phyloP scores from a whole-genome alignment of 306 rosid species.

The Glycyrrhiza uralensis region DNA sequence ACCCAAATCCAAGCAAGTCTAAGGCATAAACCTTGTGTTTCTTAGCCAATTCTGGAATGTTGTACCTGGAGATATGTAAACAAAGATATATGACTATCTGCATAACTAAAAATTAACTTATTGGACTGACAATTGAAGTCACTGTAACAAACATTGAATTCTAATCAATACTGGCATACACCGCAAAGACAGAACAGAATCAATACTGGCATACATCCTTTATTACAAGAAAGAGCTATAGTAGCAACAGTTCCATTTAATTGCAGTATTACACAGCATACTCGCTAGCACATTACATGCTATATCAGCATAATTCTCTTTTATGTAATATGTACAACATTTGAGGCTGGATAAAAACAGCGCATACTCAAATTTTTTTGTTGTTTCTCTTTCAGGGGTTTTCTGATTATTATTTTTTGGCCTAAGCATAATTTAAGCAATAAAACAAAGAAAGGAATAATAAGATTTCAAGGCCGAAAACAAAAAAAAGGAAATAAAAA shows the following conservation, averaged over 20 bases:
- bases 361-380: background rate
- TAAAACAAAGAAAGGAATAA: background rate
- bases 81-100: background rate
- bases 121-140: background rate
- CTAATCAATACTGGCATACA: background rate
- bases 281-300: background rate
- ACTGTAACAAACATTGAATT: background rate
- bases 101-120: background rate
- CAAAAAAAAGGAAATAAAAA: background rate
- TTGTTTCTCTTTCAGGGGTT: background rate
- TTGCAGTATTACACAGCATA: background rate
- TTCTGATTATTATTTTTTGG: background rate
- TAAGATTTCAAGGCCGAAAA: background rate
- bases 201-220: background rate
- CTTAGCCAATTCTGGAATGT: slow-evolving; percentile 90
- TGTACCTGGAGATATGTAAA: slow-evolving; percentile 55
- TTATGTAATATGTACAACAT: background rate
- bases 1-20: slow-evolving; percentile 95
- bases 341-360: background rate
- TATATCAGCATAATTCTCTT: background rate
- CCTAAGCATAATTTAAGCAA: background rate
- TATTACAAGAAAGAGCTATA: background rate
- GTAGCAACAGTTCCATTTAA: background rate
- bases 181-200: slow-evolving; percentile 9
- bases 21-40: slow-evolving; percentile 82